These are phyloP conservation scores for Waltergamsia citrina DNA, from an alignment of 2,329 filamentous ascomycete species.

Conservation along the genomic window DNA sequence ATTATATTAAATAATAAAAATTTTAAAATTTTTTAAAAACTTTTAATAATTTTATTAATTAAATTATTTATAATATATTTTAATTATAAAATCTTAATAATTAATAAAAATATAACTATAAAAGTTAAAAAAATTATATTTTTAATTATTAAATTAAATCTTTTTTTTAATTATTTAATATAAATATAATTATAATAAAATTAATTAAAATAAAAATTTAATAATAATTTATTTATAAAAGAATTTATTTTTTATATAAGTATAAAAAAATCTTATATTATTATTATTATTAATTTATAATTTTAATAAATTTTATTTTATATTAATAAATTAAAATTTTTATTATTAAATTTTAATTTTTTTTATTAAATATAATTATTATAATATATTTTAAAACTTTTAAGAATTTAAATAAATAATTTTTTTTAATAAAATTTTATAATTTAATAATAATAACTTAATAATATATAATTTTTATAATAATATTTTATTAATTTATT, in stretches of 20 bases:
- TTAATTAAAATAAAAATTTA: neutral
- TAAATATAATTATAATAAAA: conserved; percentile 3
- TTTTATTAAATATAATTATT: neutral
- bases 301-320: conserved; percentile 2
- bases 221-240: neutral
- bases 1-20: conserved; percentile 1
- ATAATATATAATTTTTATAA: no score
- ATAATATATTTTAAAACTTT: no score
- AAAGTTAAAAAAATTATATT: no score
- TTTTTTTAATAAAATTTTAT: neutral
- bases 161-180: conserved; percentile 3
- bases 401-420: neutral
- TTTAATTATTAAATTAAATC: conserved; percentile 2
- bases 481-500: conserved; percentile 1
- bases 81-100: conserved; percentile 2
- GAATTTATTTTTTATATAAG: no score
- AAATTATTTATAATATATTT: no score
- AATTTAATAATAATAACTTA: conserved; percentile 1
- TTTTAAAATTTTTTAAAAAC: conserved; percentile 3
- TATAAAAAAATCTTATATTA: no score
- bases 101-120: neutral
- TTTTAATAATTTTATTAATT: conserved; percentile 1
- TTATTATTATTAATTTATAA: neutral
- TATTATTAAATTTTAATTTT: neutral
- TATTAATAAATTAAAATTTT: conserved; percentile 1